Percentiles rank a stretch among this genome's conserved stretches.
Evolutionary conservation across 345 rosid genomes (phyloP).

Genomic region (Populus pruinosa): DNA sequence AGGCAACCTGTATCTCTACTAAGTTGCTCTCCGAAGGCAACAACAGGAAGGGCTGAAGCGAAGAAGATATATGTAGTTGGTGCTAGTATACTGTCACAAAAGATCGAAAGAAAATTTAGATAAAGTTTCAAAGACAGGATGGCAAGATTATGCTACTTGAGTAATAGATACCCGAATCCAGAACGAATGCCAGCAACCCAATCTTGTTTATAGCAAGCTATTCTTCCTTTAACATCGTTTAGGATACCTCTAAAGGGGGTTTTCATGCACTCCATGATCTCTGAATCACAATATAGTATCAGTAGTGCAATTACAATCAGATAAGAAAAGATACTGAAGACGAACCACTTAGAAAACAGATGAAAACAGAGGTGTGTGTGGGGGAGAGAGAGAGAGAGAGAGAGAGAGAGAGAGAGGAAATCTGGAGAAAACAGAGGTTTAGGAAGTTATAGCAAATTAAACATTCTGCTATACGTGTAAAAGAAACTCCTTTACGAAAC

Average conservation of each 20-base stretch:
- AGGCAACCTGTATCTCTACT: slow-evolving; percentile 65
- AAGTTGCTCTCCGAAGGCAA: slow-evolving; percentile 83
- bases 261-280: slow-evolving; percentile 38
- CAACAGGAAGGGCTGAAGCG: slow-evolving; percentile 82
- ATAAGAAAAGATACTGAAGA: too few relatives aligned
- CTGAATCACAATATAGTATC: slow-evolving; percentile 8
- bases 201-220: slow-evolving; percentile 61
- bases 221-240: slow-evolving; percentile 54
- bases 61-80: slow-evolving; percentile 83
- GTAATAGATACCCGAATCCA: slow-evolving; percentile 42
- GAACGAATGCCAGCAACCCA: slow-evolving; percentile 56
- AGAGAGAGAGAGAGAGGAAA: background rate
- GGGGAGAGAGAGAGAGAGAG: background rate
- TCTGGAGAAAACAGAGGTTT: too few relatives aligned
- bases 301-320: background rate
- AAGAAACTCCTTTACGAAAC: too few relatives aligned
- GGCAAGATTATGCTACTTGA: background rate
- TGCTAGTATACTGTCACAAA: slow-evolving; percentile 55
- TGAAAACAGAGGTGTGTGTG: background rate
- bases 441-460: too few relatives aligned
- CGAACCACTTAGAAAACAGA: background rate
- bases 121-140: background rate
- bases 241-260: slow-evolving; percentile 49
- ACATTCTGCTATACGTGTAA: too few relatives aligned
- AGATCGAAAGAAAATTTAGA: background rate